A percentile compares a stretch with the other conserved stretches of the same genome.
Conservation (phyloP, 768 basidiomycete genomes). For the Tricholoma hemisulphureum region DNA sequence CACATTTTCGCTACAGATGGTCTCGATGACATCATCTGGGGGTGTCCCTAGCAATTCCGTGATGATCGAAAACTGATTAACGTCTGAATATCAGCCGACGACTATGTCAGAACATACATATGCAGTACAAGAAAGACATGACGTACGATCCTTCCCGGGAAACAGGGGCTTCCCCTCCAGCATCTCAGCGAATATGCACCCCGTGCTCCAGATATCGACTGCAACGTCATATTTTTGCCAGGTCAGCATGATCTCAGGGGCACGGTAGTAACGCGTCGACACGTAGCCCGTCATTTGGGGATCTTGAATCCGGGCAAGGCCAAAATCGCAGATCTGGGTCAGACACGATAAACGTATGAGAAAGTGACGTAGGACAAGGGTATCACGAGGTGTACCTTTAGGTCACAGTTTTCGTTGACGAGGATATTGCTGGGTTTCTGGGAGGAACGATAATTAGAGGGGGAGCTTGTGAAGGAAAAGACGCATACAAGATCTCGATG, state of each 20-base stretch:
- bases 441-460: too few species aligned
- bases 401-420: slow-evolving; percentile 99
- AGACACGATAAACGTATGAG: slow-evolving; percentile 5
- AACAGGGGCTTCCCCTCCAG: slow-evolving; percentile 97
- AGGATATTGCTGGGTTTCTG: slow-evolving; percentile 99
- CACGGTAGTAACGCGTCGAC: slow-evolving; percentile 97
- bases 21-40: slow-evolving; percentile 98
- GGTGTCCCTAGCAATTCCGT: slow-evolving; percentile 98
- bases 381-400: slow-evolving; percentile 63
- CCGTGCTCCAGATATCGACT: slow-evolving; percentile 99
- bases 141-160: slow-evolving; percentile 98
- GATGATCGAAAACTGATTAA: slow-evolving; percentile 99
- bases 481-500: slow-evolving; percentile 86
- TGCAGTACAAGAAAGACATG: slow-evolving; percentile 11
- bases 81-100: slow-evolving; percentile 56
- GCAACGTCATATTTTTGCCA: slow-evolving; percentile 99
- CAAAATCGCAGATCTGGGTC: slow-evolving; percentile 95
- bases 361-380: slow-evolving; percentile 7
- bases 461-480: slow-evolving; percentile 1
- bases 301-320: slow-evolving; percentile 96
- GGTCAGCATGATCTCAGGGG: slow-evolving; percentile 99
- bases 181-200: slow-evolving; percentile 99
- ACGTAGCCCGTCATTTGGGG: slow-evolving; percentile 99
- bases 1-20: slow-evolving; percentile 97
- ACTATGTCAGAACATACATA: slow-evolving; percentile 11